A percentile compares a stretch with the other conserved stretches of the same genome.
These are phyloP conservation scores for Yamadazyma phyllophila DNA, from an alignment of 805 yeast genomes.

Conservation along the genomic window DNA sequence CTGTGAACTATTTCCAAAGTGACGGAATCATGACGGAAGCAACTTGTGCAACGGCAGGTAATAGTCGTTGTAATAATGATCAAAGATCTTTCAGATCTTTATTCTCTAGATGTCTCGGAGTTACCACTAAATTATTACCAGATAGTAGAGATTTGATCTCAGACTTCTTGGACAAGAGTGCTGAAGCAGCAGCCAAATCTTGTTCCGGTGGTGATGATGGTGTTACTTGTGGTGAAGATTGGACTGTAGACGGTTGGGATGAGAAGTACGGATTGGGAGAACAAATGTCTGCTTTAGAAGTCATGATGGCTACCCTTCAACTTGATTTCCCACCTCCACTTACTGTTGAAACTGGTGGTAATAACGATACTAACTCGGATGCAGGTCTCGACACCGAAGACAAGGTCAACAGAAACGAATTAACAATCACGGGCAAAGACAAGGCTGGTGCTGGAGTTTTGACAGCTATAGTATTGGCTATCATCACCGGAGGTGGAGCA, in stretches of 20 bases:
- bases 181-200: conserved; percentile 70
- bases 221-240: conserved; percentile 78
- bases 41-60: conserved; percentile 48
- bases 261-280: conserved; percentile 76
- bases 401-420: conserved; percentile 36
- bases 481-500: conserved; percentile 60
- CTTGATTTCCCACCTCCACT: conserved; percentile 28
- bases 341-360: conserved; percentile 35
- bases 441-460: conserved; percentile 88
- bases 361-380: conserved; percentile 30
- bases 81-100: conserved; percentile 75
- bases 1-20: conserved; percentile 38
- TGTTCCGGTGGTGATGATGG: conserved; percentile 86
- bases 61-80: conserved; percentile 62
- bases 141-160: conserved; percentile 40
- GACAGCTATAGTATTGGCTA: conserved; percentile 70
- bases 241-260: conserved; percentile 66
- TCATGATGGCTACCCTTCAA: conserved; percentile 40
- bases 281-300: conserved; percentile 76
- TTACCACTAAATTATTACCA: conserved; percentile 56
- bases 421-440: conserved; percentile 59
- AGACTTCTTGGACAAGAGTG: conserved; percentile 46
- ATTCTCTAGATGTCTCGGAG: conserved; percentile 60
- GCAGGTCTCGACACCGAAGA: conserved; percentile 38
- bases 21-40: conserved; percentile 56